A percentile compares a stretch with the other conserved stretches of the same genome.
Evolutionary conservation across 305 asterid genomes (phyloP).

Genomic region (Fraxinus xanthoxyloides): DNA sequence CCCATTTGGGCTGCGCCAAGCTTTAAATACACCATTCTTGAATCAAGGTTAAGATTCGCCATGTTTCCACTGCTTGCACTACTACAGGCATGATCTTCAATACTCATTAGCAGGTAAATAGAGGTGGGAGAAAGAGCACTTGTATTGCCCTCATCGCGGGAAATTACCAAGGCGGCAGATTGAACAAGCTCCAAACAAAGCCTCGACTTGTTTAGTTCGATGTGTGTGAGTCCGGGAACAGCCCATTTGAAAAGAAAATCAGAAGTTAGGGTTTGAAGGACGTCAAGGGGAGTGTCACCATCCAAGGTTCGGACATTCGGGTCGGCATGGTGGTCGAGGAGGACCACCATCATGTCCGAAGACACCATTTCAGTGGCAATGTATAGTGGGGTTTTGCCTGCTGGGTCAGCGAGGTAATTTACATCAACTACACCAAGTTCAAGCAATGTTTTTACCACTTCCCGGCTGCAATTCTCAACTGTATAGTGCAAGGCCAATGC

Average conservation of each 20-base stretch:
- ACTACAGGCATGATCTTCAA: slow-evolving; percentile 39
- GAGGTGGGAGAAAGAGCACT: slow-evolving; percentile 32
- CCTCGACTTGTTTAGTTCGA: slow-evolving; percentile 83
- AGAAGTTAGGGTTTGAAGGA: slow-evolving; percentile 89
- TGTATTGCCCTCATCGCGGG: slow-evolving; percentile 75
- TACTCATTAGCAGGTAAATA: slow-evolving; percentile 51
- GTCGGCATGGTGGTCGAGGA: slow-evolving; percentile 92
- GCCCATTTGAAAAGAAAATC: slow-evolving; percentile 91
- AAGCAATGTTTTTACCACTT: slow-evolving; percentile 79
- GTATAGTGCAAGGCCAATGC: slow-evolving; percentile 88
- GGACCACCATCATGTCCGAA: slow-evolving; percentile 95
- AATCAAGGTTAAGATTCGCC: slow-evolving; percentile 47
- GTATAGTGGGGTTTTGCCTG: slow-evolving; percentile 78
- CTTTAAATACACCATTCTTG: slow-evolving; percentile 83
- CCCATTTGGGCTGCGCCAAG: slow-evolving; percentile 70
- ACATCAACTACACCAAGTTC: slow-evolving; percentile 95
- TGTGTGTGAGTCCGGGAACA: slow-evolving; percentile 75
- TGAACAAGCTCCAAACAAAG: slow-evolving; percentile 89
- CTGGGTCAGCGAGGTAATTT: slow-evolving; percentile 79
- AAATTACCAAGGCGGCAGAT: slow-evolving; percentile 86
- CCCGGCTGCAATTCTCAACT: slow-evolving; percentile 79
- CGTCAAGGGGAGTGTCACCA: slow-evolving; percentile 74
- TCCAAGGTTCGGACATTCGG: slow-evolving; percentile 73
- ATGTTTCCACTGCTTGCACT: slow-evolving; percentile 39
- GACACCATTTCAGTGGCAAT: slow-evolving; percentile 93